Conservation (phyloP, 306 rosid species). For the Begonia peltatifolia region DNA sequence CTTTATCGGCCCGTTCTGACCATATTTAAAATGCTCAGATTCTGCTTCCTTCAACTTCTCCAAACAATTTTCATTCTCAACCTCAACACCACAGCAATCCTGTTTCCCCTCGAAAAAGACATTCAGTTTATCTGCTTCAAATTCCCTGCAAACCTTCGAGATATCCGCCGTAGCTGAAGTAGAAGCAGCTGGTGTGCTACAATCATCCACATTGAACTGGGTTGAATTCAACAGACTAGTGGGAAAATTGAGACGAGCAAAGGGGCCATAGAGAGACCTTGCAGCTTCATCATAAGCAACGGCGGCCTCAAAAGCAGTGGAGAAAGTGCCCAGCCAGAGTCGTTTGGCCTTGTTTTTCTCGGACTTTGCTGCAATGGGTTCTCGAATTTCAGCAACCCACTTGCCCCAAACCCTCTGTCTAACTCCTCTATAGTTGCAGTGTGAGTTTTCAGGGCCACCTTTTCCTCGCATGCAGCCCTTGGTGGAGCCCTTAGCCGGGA, state of each 20-base stretch:
- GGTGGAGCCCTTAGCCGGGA: constrained; percentile 60
- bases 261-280: constrained; percentile 56
- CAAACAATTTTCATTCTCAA: constrained; percentile 1
- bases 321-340: constrained; percentile 88
- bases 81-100: neutral
- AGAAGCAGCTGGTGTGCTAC: neutral
- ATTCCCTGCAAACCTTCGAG: neutral
- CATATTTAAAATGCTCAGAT: too few relatives aligned
- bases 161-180: too few relatives aligned
- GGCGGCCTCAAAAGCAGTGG: constrained; percentile 74
- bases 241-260: constrained; percentile 62
- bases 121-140: neutral
- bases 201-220: constrained; percentile 6
- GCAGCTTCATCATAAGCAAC: constrained; percentile 85
- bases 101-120: neutral
- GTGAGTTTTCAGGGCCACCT: constrained; percentile 89
- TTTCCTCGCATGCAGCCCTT: constrained; percentile 89
- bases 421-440: constrained; percentile 62
- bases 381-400: constrained; percentile 88
- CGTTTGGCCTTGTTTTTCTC: constrained; percentile 26
- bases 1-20: too few relatives aligned
- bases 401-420: constrained; percentile 93
- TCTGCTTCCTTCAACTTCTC: constrained; percentile 5
- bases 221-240: constrained; percentile 4
- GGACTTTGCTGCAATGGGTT: constrained; percentile 24